These are phyloP conservation scores for Zalaria sp. DNA, from an alignment of 2,329 filamentous ascomycete species.

Conservation along the genomic window DNA sequence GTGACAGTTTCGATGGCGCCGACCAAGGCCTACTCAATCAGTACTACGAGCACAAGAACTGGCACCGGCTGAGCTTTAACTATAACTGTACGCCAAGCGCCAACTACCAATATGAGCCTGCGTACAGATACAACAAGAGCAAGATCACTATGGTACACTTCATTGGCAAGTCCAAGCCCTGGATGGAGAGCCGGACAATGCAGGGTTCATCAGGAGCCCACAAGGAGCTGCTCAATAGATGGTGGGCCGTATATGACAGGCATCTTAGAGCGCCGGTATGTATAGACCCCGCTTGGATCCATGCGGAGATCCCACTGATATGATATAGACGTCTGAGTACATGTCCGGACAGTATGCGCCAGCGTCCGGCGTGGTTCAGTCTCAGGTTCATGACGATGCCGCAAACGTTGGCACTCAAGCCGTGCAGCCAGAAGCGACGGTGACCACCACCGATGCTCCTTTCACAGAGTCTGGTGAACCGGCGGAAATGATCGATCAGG, in stretches of 20 bases:
- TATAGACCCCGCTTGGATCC: slow-evolving; percentile 1
- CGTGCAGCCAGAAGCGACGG: slow-evolving; percentile 14
- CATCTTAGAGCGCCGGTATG: slow-evolving; percentile 48
- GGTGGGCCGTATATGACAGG: slow-evolving; percentile 90
- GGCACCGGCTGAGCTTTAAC: slow-evolving; percentile 79
- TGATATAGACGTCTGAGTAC: slow-evolving; percentile 3
- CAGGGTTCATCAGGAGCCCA: slow-evolving; percentile 49
- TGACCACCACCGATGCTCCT: slow-evolving; percentile 25
- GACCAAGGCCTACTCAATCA: slow-evolving; percentile 94
- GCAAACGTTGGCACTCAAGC: slow-evolving; percentile 7
- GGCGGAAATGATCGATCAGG: slow-evolving; percentile 29
- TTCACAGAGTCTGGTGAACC: slow-evolving; percentile 28
- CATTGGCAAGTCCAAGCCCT: slow-evolving; percentile 84
- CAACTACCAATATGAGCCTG: slow-evolving; percentile 94
- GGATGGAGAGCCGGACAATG: slow-evolving; percentile 33
- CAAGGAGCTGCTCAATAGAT: slow-evolving; percentile 69
- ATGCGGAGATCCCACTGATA: slow-evolving; percentile 4
- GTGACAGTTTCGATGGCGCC: slow-evolving; percentile 90
- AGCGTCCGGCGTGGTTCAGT: slow-evolving; percentile 10
- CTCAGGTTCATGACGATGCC: slow-evolving; percentile 18
- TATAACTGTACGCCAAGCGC: slow-evolving; percentile 97
- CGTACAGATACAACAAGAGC: slow-evolving; percentile 83
- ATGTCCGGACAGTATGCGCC: slow-evolving; percentile 6
- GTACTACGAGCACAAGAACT: slow-evolving; percentile 65
- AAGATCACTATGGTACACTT: slow-evolving; percentile 88